Base-by-base conservation (phyloP, 148 eudicot genomes). In the Rhododendron vialii region DNA sequence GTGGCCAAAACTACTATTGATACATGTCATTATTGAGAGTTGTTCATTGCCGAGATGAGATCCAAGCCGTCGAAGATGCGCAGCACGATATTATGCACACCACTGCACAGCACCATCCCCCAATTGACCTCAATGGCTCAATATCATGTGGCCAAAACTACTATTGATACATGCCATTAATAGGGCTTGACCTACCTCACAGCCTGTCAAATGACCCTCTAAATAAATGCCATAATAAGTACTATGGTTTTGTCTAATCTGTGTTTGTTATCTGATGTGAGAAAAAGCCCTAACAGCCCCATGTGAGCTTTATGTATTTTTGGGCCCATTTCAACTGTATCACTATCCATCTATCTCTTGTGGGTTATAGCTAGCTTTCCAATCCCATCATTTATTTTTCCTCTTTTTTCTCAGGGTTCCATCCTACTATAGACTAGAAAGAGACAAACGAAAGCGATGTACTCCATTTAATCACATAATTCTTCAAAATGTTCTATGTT, bases 261-360 rank as follows among this genome's bases (percentile, higher is more conserved):
- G n/a, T 11, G 28, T 20, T 24, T 26, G 55, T 3, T 50, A 84
- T 83, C 26, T 69, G 47, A 26, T 55, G 50, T 74, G 48, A 35
- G 81, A 74, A 10, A 80, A 43, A 41, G 61, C 83, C 82, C 36
- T 87, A 76, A 77, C 86, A 87, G 78, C 86, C 86, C 88, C 88
- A 87, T 83, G 88, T 87, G 88, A 61, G n/a, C 2, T 17, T 35
- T 74, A 75, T 84, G 36, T 47, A 53, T 1, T 43, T 38, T 82
- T 86, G 85, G 88, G 85, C 85, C 88, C 88, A 82, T 82, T 26
- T 28, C 50, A 81, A 65, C 55, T 35, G 75, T 81, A 67, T 36
- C 73, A 30, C 41, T 81, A 22, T 86, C 45, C 35, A 1, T 35
- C 65, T 80, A 28, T 36, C 8, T 41, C 8, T 41, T 41, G 45